These are phyloP conservation scores for Pleurotus eryngii DNA, from an alignment of 768 basidiomycete species.

Conservation along the genomic window DNA sequence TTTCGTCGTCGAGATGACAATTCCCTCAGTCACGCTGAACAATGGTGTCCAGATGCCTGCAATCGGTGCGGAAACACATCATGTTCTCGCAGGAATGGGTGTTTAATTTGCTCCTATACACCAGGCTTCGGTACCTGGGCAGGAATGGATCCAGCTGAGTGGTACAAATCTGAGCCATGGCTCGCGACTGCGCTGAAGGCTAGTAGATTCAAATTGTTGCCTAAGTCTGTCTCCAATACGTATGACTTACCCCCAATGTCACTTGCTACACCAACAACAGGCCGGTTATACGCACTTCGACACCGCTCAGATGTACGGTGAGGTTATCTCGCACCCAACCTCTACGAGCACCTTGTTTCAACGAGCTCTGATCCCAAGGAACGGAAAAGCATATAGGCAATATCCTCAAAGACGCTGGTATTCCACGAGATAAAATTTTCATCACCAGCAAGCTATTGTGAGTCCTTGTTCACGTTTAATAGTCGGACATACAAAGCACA, in stretches of 20 bases:
- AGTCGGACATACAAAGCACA: not conserved
- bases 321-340: not conserved
- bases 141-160: constrained; percentile 28
- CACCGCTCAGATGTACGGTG: constrained; percentile 34
- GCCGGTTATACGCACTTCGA: constrained; percentile 41
- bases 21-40: not conserved
- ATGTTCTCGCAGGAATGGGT: not conserved
- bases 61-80: not conserved
- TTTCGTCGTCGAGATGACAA: not conserved
- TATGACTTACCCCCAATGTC: not conserved
- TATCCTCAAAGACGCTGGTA: constrained; percentile 44
- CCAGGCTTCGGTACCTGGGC: constrained; percentile 41
- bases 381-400: constrained; percentile 42
- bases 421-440: constrained; percentile 45
- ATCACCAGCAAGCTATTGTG: constrained; percentile 49
- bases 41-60: not conserved
- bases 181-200: constrained; percentile 36
- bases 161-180: constrained; percentile 34
- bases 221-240: not conserved
- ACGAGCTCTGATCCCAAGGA: constrained; percentile 11
- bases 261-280: constrained; percentile 13
- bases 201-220: not conserved
- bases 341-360: not conserved
- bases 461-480: constrained; percentile 9
- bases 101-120: not conserved